Conservation (phyloP, 2,329 filamentous ascomycete genomes). For the Cordyceps pruinosa region DNA sequence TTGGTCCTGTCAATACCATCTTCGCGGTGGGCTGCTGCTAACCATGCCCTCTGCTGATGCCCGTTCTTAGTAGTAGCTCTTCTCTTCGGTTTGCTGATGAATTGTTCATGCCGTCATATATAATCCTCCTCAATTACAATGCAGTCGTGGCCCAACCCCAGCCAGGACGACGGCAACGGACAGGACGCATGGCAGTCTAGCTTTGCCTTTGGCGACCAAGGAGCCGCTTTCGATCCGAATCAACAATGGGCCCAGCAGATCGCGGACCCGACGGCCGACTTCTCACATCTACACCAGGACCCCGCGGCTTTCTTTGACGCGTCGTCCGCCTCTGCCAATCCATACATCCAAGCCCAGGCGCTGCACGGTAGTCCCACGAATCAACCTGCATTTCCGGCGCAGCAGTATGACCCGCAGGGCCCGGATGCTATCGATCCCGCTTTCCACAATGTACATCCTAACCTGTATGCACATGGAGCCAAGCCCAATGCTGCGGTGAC, state of each 20-base stretch:
- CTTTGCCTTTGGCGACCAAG: constrained; percentile 27
- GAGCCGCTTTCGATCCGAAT: constrained; percentile 32
- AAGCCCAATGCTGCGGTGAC: constrained; percentile 25
- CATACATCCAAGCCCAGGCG: constrained; percentile 24
- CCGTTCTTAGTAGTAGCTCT: constrained; percentile 7
- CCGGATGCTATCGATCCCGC: constrained; percentile 32
- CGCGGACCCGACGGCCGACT: constrained; percentile 25
- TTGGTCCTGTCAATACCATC: neutral
- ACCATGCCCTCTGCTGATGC: constrained; percentile 4
- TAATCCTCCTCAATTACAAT: constrained; percentile 24
- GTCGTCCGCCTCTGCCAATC: constrained; percentile 23
- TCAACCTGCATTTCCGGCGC: constrained; percentile 25
- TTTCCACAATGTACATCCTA: constrained; percentile 31
- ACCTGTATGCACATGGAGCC: constrained; percentile 30
- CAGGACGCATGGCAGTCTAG: constrained; percentile 29
- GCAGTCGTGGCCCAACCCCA: constrained; percentile 34
- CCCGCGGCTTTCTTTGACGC: constrained; percentile 29
- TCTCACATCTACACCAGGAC: constrained; percentile 27
- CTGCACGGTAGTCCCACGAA: constrained; percentile 24
- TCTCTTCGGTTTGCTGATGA: neutral
- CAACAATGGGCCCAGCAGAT: constrained; percentile 33
- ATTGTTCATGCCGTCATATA: neutral
- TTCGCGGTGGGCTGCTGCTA: neutral
- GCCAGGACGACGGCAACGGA: constrained; percentile 31
- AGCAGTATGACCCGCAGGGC: constrained; percentile 27